A percentile compares a stretch with the other conserved stretches of the same genome.
Conservation (phyloP, 1,284 basidiomycete genomes). For the Moniliophthora roreri region DNA sequence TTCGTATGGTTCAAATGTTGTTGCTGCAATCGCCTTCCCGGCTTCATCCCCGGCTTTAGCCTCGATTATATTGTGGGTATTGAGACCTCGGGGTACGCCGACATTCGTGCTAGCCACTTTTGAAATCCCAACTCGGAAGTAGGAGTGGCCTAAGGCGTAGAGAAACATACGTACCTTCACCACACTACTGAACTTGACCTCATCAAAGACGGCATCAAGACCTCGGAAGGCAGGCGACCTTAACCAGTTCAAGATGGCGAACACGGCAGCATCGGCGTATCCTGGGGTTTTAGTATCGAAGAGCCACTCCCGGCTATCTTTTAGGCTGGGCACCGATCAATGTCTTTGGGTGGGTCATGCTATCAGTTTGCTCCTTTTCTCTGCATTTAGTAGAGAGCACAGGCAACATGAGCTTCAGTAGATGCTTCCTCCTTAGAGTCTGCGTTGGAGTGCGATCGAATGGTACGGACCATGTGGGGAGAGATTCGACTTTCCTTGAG, state of each 20-base stretch:
- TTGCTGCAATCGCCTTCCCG: constrained; percentile 43
- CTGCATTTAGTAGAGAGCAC: too few relatives aligned
- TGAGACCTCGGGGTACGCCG: constrained; percentile 1
- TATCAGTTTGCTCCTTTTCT: too few relatives aligned
- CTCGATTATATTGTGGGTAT: constrained; percentile 21
- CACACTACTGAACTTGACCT: constrained; percentile 18
- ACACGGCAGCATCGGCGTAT: constrained; percentile 49
- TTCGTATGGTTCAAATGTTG: constrained; percentile 34
- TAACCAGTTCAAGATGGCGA: constrained; percentile 49
- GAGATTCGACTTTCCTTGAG: too few relatives aligned
- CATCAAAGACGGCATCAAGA: too few relatives aligned
- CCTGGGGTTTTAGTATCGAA: constrained; percentile 52
- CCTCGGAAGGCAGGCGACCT: too few relatives aligned
- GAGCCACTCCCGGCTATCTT: constrained; percentile 58
- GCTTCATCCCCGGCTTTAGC: background rate
- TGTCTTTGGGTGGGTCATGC: constrained; percentile 20
- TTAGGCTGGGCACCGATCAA: constrained; percentile 52
- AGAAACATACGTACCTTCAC: constrained; percentile 33
- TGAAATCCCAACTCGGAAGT: background rate
- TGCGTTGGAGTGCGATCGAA: too few relatives aligned
- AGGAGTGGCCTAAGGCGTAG: background rate
- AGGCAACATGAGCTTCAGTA: background rate
- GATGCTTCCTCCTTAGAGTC: background rate
- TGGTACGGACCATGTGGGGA: too few relatives aligned
- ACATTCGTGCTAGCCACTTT: constrained; percentile 13